Conservation (phyloP, 257 asterid genomes). For the Solanum corneliomulleri region DNA sequence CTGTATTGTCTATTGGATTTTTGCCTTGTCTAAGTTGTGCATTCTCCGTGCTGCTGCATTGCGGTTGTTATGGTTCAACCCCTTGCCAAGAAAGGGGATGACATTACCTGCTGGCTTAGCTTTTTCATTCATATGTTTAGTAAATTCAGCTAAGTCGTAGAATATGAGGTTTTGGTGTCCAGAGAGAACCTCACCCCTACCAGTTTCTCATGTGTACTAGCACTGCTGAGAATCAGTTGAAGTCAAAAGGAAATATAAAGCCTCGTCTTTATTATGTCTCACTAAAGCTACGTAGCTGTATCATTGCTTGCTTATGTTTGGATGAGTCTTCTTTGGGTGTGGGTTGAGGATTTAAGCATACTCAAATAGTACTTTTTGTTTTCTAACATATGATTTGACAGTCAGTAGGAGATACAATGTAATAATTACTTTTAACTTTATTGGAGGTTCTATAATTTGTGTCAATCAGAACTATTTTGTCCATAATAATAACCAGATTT, state of each 20-base stretch:
- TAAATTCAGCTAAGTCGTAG: not conserved
- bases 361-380: not conserved
- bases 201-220: not conserved
- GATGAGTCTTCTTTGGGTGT: not conserved
- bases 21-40: not conserved
- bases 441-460: not conserved
- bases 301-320: not conserved
- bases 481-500: not conserved
- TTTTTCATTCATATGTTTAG: not conserved
- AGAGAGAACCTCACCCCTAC: not conserved
- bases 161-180: not conserved
- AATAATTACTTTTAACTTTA: not conserved
- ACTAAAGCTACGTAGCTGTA: not conserved
- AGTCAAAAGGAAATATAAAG: not conserved
- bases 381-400: not conserved
- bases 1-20: not conserved
- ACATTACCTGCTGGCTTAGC: not conserved
- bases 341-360: not conserved
- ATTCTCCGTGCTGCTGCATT: not conserved
- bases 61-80: not conserved
- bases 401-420: not conserved
- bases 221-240: not conserved
- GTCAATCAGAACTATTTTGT: not conserved
- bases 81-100: not conserved
- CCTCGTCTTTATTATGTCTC: not conserved